Conservation (phyloP, 169 alveolate species). For the Plasmodium blacklocki region DNA sequence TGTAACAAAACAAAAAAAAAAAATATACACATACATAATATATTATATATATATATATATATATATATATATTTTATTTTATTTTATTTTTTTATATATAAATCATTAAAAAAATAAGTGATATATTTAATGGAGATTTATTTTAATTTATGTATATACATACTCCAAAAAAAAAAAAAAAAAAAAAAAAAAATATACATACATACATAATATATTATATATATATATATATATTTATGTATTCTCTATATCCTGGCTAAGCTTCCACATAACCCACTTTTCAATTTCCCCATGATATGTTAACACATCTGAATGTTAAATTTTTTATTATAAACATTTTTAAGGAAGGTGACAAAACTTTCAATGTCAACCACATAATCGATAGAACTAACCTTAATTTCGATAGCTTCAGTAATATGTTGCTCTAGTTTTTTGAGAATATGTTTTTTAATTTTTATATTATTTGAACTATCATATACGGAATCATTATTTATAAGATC, state of each 20-base stretch:
- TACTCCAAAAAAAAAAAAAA: neutral
- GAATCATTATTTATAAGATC: conserved; percentile 26
- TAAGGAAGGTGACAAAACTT: conserved; percentile 45
- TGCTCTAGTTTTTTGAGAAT: conserved; percentile 59
- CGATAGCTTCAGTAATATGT: conserved; percentile 58
- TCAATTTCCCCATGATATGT: too few species aligned
- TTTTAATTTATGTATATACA: neutral
- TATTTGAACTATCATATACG: conserved; percentile 12
- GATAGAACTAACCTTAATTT: conserved; percentile 70
- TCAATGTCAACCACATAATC: conserved; percentile 70
- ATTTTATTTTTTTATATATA: too few species aligned
- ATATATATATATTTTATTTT: too few species aligned
- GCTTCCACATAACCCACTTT: too few species aligned
- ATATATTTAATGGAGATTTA: neutral
- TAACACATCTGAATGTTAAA: neutral
- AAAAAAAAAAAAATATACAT: neutral
- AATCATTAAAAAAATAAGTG: too few species aligned
- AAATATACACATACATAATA: neutral
- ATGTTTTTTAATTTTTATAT: conserved; percentile 57
- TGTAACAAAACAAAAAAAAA: neutral
- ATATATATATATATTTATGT: neutral
- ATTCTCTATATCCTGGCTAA: neutral
- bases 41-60: too few species aligned
- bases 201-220: neutral
- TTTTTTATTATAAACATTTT: conserved; percentile 44